A percentile compares a stretch with the other conserved stretches of the same genome.
These are phyloP conservation scores for Tolypocladium ovalisporum DNA, from an alignment of 2,329 filamentous ascomycete genomes.

Conservation along the genomic window DNA sequence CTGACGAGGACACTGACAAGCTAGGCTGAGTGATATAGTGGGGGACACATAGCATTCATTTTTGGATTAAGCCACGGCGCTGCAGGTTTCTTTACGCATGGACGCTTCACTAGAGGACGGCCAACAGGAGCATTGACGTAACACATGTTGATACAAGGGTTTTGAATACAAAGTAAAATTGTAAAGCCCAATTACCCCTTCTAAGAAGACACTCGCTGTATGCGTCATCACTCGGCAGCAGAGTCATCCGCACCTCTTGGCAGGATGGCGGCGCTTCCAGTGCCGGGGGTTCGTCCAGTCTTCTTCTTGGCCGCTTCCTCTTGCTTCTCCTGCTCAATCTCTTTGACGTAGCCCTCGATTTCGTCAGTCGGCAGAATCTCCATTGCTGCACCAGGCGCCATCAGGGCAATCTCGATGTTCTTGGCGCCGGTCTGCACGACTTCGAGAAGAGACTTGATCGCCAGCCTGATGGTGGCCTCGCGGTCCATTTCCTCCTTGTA, in stretches of 20 bases:
- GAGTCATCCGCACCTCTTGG: conserved; percentile 45
- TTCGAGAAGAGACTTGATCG: conserved; percentile 95
- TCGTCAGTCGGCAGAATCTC: conserved; percentile 94
- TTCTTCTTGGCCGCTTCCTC: conserved; percentile 98
- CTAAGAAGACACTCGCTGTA: conserved; percentile 10
- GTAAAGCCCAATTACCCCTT: conserved; percentile 11
- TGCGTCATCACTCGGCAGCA: conserved; percentile 20
- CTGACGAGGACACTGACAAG: conserved; percentile 62
- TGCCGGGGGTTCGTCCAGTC: conserved; percentile 62
- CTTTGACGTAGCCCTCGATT: conserved; percentile 96
- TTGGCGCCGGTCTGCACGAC: conserved; percentile 98
- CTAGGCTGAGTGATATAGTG: conserved; percentile 47
- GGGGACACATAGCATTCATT: neutral
- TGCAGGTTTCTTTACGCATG: conserved; percentile 13
- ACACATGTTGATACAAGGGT: conserved; percentile 27
- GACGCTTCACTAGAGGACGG: conserved; percentile 8
- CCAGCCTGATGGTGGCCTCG: conserved; percentile 89
- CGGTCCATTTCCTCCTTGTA: conserved; percentile 98
- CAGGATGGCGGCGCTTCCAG: conserved; percentile 61
- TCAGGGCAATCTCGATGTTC: conserved; percentile 99
- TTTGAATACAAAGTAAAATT: conserved; percentile 14
- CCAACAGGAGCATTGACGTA: conserved; percentile 16
- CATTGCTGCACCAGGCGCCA: conserved; percentile 82
- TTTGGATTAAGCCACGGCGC: conserved; percentile 15
- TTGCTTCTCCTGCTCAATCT: conserved; percentile 98